Conservation (phyloP, 176 grass and related monocot species). For the Metroxylon sagu region DNA sequence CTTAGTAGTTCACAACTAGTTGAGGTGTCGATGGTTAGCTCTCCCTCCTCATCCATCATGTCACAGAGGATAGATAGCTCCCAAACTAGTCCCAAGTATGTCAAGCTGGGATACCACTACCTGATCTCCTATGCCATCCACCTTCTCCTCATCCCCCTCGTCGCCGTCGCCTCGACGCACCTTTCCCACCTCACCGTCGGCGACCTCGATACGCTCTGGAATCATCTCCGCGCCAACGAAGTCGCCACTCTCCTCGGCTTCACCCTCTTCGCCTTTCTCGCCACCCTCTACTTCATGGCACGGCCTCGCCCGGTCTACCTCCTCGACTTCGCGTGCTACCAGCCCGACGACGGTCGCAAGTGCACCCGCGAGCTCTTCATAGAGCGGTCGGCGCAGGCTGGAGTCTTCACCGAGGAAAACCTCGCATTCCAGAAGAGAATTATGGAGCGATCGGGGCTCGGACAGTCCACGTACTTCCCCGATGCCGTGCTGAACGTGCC, state of each 20-base stretch:
- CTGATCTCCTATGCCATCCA: not conserved
- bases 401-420: slow-evolving; percentile 1
- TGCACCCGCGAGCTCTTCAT: slow-evolving; percentile 3
- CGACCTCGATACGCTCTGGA: not conserved
- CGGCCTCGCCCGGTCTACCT: slow-evolving; percentile 9
- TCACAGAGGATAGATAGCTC: too few relatives aligned
- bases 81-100: not conserved
- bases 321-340: slow-evolving; percentile 10
- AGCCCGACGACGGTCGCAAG: not conserved
- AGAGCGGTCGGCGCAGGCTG: not conserved
- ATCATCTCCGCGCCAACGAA: not conserved
- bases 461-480: slow-evolving; percentile 11
- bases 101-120: slow-evolving; percentile 8
- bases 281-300: not conserved
- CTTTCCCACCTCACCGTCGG: not conserved
- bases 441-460: slow-evolving; percentile 9
- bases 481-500: not conserved
- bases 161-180: not conserved
- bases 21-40: too few relatives aligned
- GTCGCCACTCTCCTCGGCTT: not conserved
- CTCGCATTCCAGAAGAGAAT: slow-evolving; percentile 8
- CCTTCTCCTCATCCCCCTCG: slow-evolving; percentile 1
- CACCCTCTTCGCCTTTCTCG: not conserved
- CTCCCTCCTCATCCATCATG: too few relatives aligned
- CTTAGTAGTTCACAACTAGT: too few relatives aligned